These are phyloP conservation scores for Dovyalis caffra DNA, from an alignment of 345 rosid species.

Conservation along the genomic window DNA sequence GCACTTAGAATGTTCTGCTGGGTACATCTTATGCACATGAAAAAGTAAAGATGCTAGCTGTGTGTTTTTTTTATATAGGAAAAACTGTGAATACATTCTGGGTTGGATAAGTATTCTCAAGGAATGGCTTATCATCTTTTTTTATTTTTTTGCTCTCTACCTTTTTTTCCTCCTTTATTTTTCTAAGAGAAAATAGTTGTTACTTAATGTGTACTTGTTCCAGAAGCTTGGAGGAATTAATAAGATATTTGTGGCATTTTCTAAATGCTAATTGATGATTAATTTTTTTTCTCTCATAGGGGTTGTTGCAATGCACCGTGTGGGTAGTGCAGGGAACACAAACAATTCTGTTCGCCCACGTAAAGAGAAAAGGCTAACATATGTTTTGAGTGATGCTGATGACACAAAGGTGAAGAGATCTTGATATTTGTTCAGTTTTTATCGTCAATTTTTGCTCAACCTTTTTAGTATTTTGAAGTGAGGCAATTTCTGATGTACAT, in stretches of 20 bases:
- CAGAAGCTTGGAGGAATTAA: background rate
- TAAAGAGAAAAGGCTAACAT: slow-evolving; percentile 94
- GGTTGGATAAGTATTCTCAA: background rate
- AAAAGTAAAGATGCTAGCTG: background rate
- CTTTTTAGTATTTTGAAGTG: background rate
- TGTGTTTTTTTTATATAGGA: background rate
- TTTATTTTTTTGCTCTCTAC: too few species aligned
- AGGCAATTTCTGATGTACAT: background rate
- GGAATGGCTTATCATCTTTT: background rate
- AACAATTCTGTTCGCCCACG: slow-evolving; percentile 81
- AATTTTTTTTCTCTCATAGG: slow-evolving; percentile 27
- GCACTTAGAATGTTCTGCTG: background rate
- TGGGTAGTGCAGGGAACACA: slow-evolving; percentile 96
- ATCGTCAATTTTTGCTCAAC: background rate
- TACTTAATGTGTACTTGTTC: background rate
- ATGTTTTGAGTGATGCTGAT: slow-evolving; percentile 75
- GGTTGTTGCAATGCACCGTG: slow-evolving; percentile 87
- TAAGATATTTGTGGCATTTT: background rate
- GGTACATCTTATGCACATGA: background rate
- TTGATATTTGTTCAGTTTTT: background rate
- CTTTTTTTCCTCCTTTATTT: background rate
- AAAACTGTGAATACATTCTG: background rate
- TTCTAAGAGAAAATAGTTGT: background rate
- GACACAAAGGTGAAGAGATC: slow-evolving; percentile 57
- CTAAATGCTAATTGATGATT: slow-evolving; percentile 1